Conservation (phyloP, 371 early-diverging fungal species). For the Lichtheimia ramosa region DNA sequence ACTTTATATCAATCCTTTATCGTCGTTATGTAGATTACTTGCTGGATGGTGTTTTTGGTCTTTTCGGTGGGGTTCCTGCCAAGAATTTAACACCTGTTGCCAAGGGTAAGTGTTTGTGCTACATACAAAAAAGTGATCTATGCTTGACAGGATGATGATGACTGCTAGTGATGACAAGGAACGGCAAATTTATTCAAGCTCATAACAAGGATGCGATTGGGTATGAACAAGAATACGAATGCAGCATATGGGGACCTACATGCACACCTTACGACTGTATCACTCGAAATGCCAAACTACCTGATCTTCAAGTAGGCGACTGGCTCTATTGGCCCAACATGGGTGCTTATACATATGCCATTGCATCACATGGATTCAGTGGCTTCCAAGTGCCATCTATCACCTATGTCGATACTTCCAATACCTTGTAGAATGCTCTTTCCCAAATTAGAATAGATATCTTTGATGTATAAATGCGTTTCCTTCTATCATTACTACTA, state of each 20-base stretch:
- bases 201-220: background rate
- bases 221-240: conserved; percentile 37
- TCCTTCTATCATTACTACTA: too few relatives aligned
- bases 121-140: background rate
- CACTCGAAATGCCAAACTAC: conserved; percentile 64
- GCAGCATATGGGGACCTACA: conserved; percentile 97
- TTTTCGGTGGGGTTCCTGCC: conserved; percentile 96
- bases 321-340: conserved; percentile 94
- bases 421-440: background rate
- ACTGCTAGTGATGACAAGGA: conserved; percentile 24
- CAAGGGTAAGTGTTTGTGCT: conserved; percentile 14
- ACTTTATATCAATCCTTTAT: too few relatives aligned
- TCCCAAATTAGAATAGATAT: too few relatives aligned
- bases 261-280: conserved; percentile 97
- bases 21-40: conserved; percentile 77
- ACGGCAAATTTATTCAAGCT: conserved; percentile 8
- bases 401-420: conserved; percentile 80
- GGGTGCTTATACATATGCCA: conserved; percentile 95
- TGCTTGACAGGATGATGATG: background rate
- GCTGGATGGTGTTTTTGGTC: conserved; percentile 96
- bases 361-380: conserved; percentile 81
- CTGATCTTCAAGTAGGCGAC: conserved; percentile 89
- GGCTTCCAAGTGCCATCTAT: conserved; percentile 85
- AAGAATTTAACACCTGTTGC: conserved; percentile 88
- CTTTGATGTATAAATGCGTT: too few relatives aligned